Evolutionary conservation across 352 stramenopile genomes (phyloP).

Genomic region (Hyphochytrium catenoides): DNA sequence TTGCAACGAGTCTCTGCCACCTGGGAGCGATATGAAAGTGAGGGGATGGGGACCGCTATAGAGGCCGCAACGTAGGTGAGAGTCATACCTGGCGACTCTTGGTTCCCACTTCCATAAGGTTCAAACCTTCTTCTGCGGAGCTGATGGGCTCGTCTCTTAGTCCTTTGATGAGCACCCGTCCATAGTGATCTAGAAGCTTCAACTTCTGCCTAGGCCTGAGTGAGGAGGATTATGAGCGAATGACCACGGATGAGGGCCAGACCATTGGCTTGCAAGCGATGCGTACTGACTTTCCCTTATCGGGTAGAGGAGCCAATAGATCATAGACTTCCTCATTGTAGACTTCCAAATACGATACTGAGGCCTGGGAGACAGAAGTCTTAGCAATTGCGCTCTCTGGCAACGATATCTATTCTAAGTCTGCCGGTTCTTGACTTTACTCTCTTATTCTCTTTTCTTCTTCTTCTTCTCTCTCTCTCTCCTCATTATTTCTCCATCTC

Average conservation of each 20-base stretch:
- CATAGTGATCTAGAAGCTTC: slow-evolving; percentile 51
- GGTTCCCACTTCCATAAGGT: slow-evolving; percentile 32
- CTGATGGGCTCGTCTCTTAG: slow-evolving; percentile 34
- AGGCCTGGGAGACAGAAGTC: slow-evolving; percentile 19
- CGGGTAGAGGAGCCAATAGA: slow-evolving; percentile 52
- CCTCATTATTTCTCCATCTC: too few relatives aligned
- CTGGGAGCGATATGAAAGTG: too few relatives aligned
- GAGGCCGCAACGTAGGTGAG: too few relatives aligned
- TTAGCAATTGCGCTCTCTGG: slow-evolving; percentile 6
- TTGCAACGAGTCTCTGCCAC: slow-evolving; percentile 68
- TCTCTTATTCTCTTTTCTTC: too few relatives aligned
- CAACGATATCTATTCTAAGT: too few relatives aligned
- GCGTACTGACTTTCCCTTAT: too few relatives aligned
- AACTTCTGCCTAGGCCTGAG: slow-evolving; percentile 23
- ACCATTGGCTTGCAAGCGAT: too few relatives aligned
- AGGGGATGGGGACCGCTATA: too few relatives aligned
- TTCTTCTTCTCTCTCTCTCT: too few relatives aligned
- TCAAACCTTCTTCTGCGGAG: slow-evolving; percentile 31
- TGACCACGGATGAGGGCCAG: too few relatives aligned
- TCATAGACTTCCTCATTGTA: slow-evolving; percentile 98
- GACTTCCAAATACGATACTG: slow-evolving; percentile 89
- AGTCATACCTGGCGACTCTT: slow-evolving; percentile 48
- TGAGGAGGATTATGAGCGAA: too few relatives aligned
- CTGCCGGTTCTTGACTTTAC: too few relatives aligned
- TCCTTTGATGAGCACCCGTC: slow-evolving; percentile 59